Conservation (phyloP, 768 basidiomycete genomes). For the Lentinula aciculospora region DNA sequence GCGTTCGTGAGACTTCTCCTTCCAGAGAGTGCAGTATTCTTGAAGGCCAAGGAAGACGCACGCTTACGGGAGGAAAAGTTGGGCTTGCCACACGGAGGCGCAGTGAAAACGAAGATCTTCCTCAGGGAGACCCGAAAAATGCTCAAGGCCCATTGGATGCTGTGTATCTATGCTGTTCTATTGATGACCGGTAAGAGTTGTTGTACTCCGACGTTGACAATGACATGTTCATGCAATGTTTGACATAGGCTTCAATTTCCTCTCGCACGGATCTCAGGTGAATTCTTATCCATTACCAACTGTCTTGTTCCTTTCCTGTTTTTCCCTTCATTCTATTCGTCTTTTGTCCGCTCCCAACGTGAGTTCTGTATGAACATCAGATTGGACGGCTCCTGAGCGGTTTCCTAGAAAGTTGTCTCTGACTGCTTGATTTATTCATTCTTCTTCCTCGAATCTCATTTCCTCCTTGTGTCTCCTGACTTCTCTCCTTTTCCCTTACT, state of each 20-base stretch:
- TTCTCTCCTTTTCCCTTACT: background rate
- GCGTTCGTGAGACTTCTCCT: conserved; percentile 59
- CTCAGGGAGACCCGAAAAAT: conserved; percentile 64
- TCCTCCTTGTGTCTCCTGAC: background rate
- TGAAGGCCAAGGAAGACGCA: conserved; percentile 56
- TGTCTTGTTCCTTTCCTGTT: background rate
- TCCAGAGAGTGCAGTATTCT: conserved; percentile 77
- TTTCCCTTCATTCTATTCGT: background rate
- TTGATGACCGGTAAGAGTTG: conserved; percentile 61
- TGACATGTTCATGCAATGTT: background rate
- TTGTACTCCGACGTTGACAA: background rate
- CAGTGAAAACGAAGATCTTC: conserved; percentile 65
- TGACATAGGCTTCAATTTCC: conserved; percentile 62
- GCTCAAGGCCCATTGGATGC: conserved; percentile 76
- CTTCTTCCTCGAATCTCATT: background rate
- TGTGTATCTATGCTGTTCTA: conserved; percentile 80
- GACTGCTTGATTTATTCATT: background rate
- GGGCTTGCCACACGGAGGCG: conserved; percentile 27
- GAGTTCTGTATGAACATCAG: no score
- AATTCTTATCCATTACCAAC: background rate
- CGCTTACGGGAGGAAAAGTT: conserved; percentile 49
- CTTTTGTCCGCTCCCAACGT: no score
- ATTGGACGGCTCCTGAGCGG: no score
- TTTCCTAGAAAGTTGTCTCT: no score
- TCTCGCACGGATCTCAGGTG: conserved; percentile 68